Percentiles rank a stretch among this genome's conserved stretches.
phyloP scores from a whole-genome alignment of 2,329 filamentous ascomycete species.

The Capronia americana region DNA sequence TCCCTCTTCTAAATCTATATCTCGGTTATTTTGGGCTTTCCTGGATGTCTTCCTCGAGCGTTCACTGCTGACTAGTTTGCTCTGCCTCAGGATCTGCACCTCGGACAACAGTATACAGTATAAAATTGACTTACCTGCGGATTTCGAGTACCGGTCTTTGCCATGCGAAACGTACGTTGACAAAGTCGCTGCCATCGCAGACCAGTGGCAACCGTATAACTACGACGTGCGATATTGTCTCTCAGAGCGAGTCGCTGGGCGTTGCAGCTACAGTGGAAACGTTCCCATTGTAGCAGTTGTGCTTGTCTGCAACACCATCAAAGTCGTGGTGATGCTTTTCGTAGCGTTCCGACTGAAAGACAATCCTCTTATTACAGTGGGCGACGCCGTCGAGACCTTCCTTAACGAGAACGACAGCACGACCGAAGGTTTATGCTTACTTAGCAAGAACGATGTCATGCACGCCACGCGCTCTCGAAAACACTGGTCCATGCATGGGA shows the following conservation, averaged over 20 bases:
- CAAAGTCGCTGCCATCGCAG: constrained; percentile 19
- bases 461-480: constrained; percentile 1
- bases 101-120: constrained; percentile 11
- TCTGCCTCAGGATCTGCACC: constrained; percentile 28
- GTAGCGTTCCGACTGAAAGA: constrained; percentile 31
- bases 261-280: constrained; percentile 37
- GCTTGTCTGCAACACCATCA: constrained; percentile 34
- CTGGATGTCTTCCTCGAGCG: not conserved
- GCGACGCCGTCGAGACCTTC: constrained; percentile 43
- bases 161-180: constrained; percentile 30
- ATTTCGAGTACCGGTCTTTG: not conserved
- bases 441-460: constrained; percentile 29
- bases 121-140: constrained; percentile 8
- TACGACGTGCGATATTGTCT: constrained; percentile 35
- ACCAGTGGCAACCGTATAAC: constrained; percentile 32
- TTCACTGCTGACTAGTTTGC: not conserved
- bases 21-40: not conserved
- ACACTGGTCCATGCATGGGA: constrained; percentile 7
- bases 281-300: constrained; percentile 37
- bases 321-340: constrained; percentile 34
- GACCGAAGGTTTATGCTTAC: constrained; percentile 41
- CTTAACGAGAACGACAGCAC: constrained; percentile 41
- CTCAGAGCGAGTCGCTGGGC: constrained; percentile 28
- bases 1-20: not conserved
- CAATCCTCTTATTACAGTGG: constrained; percentile 41